Percentiles rank a stretch among this genome's conserved stretches.
phyloP scores from a whole-genome alignment of 2,329 filamentous ascomycete species.

The Daldinia eschscholtzii region DNA sequence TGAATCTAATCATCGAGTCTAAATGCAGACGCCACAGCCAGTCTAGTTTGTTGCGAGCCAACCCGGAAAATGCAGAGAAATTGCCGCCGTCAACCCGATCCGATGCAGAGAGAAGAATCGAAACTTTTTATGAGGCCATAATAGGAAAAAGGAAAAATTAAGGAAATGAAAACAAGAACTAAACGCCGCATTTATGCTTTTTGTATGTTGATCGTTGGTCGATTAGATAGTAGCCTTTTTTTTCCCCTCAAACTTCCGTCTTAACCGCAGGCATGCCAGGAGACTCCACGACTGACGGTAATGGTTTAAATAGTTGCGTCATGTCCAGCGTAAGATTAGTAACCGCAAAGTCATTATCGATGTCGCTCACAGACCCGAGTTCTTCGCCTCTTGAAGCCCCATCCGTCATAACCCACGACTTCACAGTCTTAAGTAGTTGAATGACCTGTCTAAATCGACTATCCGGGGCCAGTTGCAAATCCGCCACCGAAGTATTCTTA shows the following conservation, averaged over 20 bases:
- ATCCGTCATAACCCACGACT: slow-evolving; percentile 72
- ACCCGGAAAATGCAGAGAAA: slow-evolving; percentile 55
- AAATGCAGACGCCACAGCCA: slow-evolving; percentile 53
- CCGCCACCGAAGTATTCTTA: slow-evolving; percentile 66
- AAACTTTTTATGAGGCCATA: slow-evolving; percentile 47
- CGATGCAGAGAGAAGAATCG: slow-evolving; percentile 51
- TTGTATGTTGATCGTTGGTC: slow-evolving; percentile 34
- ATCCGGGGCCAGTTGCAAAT: slow-evolving; percentile 70
- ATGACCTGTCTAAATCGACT: slow-evolving; percentile 71
- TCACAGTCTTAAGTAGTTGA: slow-evolving; percentile 70
- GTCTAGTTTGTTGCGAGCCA: slow-evolving; percentile 52
- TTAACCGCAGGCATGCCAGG: slow-evolving; percentile 59
- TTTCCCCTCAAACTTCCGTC: slow-evolving; percentile 53
- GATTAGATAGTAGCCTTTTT: slow-evolving; percentile 24
- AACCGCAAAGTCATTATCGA: slow-evolving; percentile 75
- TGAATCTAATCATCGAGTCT: slow-evolving; percentile 54
- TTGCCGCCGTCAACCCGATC: slow-evolving; percentile 53
- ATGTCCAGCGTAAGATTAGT: slow-evolving; percentile 76
- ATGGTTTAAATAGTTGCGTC: slow-evolving; percentile 76
- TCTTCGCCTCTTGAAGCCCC: slow-evolving; percentile 75
- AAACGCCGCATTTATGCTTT: slow-evolving; percentile 51
- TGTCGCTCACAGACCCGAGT: slow-evolving; percentile 75
- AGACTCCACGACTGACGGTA: slow-evolving; percentile 60
- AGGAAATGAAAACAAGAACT: slow-evolving; percentile 48
- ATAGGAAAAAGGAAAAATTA: slow-evolving; percentile 48